phyloP scores from a whole-genome alignment of 2,329 filamentous ascomycete genomes.

The Orbilia ellipsospora region DNA sequence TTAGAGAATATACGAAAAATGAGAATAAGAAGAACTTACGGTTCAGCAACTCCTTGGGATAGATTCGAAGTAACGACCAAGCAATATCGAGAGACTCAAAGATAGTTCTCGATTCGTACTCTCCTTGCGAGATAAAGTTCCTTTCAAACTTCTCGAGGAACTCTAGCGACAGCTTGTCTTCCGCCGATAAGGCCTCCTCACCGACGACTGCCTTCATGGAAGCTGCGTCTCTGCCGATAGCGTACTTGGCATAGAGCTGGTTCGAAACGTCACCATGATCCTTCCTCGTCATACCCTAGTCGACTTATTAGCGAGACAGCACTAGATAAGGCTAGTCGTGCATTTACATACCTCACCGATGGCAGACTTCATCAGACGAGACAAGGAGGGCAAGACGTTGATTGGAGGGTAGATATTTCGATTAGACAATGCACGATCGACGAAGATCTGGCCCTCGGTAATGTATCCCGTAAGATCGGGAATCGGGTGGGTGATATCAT shows the following conservation, averaged over 20 bases:
- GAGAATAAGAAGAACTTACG: conserved; percentile 64
- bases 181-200: conserved; percentile 92
- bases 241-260: conserved; percentile 99
- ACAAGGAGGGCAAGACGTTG: conserved; percentile 97
- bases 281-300: conserved; percentile 83
- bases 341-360: conserved; percentile 75
- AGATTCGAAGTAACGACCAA: conserved; percentile 95
- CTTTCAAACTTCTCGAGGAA: conserved; percentile 99
- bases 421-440: conserved; percentile 93
- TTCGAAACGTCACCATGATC: conserved; percentile 99
- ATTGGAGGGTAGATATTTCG: conserved; percentile 98
- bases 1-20: conserved; percentile 59
- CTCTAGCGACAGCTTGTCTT: conserved; percentile 97
- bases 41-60: conserved; percentile 97
- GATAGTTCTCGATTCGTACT: conserved; percentile 91
- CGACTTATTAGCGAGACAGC: conserved; percentile 11
- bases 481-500: conserved; percentile 99
- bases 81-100: conserved; percentile 94
- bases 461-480: conserved; percentile 99
- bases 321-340: conserved; percentile 50
- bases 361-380: conserved; percentile 99
- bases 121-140: conserved; percentile 89
- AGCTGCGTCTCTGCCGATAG: conserved; percentile 96
- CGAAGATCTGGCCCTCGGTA: conserved; percentile 97
- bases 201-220: conserved; percentile 99